Evolutionary conservation across 352 stramenopile species (phyloP), one percentile per base, ranked within the genome.

Genomic region (Pythium rhizo-oryzae): DNA sequence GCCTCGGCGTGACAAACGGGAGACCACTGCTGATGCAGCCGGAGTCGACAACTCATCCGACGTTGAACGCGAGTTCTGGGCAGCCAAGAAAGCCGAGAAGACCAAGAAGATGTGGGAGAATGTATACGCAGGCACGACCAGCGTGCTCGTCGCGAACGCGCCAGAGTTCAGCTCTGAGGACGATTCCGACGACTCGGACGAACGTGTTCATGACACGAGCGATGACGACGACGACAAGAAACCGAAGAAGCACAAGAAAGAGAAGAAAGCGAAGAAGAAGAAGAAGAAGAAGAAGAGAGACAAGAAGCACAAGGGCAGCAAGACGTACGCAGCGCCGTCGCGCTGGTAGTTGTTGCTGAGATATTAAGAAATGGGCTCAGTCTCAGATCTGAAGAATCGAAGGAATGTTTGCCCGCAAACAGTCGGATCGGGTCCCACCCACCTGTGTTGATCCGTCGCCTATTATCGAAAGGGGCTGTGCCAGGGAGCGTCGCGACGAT

Each of bases 21-120:
- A 39, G 11, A 11, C 33, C 33, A 39, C 51, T 13, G 19, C 16
- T 25, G 28, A 54, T 11, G 11, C 33, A 39, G 11, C 33, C 33
- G 11, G 33, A 11, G 33, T 11, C 11, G 33, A 8, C 23, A 46
- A 43, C 23, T 30, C 49, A 33, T 55, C 58, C 15, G 60, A 70
- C 21, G 68, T 77, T 33, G 81, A 87, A 67, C 80, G 83, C 13
- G 71, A 66, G 35, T 88, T 79, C 30, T 91, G 83, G 83, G 80
- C 79, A 13, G 35, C 41, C 25, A 88, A 87, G 68, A 91, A 91
- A 65, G 76, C 74, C 19, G 74, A 79, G 47, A 83, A 81, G 65
- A 88, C 78, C 2, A 71, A 75, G 13, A 72, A 81, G 30, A 72
- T 90, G 0, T 90, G 83, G 83, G 71, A 83, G 62, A 77, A 77